Evolutionary conservation across 371 early-diverging fungal species (phyloP), one percentile per base, ranked within the genome.

Genomic region (Umbelopsis sp.): DNA sequence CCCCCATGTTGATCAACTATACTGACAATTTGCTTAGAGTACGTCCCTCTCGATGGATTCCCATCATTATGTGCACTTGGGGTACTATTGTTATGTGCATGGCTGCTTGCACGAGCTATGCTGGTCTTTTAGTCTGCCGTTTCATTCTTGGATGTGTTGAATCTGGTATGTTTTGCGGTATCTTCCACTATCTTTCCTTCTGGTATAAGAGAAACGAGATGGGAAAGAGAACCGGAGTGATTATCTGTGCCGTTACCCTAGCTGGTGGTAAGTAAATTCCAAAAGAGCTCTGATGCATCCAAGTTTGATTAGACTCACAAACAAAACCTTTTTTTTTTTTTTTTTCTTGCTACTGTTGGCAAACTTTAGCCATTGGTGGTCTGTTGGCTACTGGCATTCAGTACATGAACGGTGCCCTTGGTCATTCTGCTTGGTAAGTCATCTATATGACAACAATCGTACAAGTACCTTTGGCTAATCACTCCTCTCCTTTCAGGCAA

Each of bases 1-100:
- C 11, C 35, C 16, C 16, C 57, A 35, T 29, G 18, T 16, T 35
- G 57, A 6, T 57, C 18, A 35, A 12, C 32, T 35, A 24, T 32
- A 57, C 41, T 41, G 12, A 10, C 12, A 5, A 10, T 41, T 10
- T 7, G 7, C 41, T 35, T 35, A 57, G 57, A 18, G 22, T 57
- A 3, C 57, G 89, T 11, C 88, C 93, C 9, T 81, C 83, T 35
- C 66, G 71, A 38, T 91, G 93, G 95, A 87, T 96, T 52, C 87
- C 93, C 7, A 74, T 87, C 20, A 79, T 86, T 38, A 82, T 83
- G 82, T 32, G 76, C 8, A 18, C 52, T 14, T 80, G 80, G 80
- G 80, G 80, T 11, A 63, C 68, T 38, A 67, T 70, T 4, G 76
- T 74, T 8, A 70, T 69, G 16, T 67, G 67, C 1, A 72, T 76